Percentiles rank a stretch among this genome's conserved stretches.
Conservation (phyloP, 495 filamentous ascomycete species). For the Neurospora terricola region DNA sequence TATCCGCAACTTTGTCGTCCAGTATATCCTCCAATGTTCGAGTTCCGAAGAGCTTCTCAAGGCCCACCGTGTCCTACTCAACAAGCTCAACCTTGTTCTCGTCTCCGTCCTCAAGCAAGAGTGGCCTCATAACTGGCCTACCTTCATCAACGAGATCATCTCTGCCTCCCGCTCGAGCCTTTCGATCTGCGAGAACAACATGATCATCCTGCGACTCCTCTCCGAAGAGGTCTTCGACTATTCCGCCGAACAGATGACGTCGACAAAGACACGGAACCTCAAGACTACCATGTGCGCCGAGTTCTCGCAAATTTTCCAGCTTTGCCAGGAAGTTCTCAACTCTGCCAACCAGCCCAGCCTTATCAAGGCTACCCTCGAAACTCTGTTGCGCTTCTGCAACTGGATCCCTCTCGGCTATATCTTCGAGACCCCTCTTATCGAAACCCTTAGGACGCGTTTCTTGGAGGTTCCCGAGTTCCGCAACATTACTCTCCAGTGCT, state of each 20-base stretch:
- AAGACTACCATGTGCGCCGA: conserved; percentile 98
- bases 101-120: conserved; percentile 98
- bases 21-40: conserved; percentile 91
- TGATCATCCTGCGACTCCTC: conserved; percentile 90
- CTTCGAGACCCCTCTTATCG: conserved; percentile 94
- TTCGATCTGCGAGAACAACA: conserved; percentile 99
- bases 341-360: conserved; percentile 80
- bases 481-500: conserved; percentile 90
- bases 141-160: conserved; percentile 99
- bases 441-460: conserved; percentile 83
- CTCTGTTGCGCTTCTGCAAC: conserved; percentile 89
- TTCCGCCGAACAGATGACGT: conserved; percentile 97
- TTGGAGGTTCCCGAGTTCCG: conserved; percentile 86
- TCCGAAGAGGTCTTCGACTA: conserved; percentile 99
- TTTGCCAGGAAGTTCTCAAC: conserved; percentile 87
- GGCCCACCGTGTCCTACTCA: conserved; percentile 74
- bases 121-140: conserved; percentile 99
- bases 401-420: conserved; percentile 99
- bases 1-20: conserved; percentile 97
- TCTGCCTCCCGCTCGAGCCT: conserved; percentile 87
- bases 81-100: conserved; percentile 95
- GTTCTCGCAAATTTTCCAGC: conserved; percentile 93
- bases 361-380: conserved; percentile 89
- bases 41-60: conserved; percentile 76
- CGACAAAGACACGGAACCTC: conserved; percentile 84